phyloP scores from a whole-genome alignment of 345 rosid species.

The Stellera chamaejasme region DNA sequence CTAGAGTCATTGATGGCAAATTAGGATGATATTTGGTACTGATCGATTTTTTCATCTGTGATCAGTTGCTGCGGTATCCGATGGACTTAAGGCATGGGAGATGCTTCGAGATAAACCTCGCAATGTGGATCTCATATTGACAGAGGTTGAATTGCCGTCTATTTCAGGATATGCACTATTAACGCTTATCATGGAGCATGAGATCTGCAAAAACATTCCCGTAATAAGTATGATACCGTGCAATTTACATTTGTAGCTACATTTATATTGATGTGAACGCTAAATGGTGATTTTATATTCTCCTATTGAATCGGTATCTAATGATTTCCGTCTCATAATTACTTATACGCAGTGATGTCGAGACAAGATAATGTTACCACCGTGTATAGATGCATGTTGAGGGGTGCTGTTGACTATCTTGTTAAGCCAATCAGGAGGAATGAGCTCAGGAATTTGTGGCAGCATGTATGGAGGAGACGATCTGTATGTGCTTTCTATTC shows the following conservation, averaged over 20 bases:
- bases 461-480: slow-evolving; percentile 97
- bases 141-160: slow-evolving; percentile 88
- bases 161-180: slow-evolving; percentile 87
- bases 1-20: too few species aligned
- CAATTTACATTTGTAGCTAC: not conserved
- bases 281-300: not conserved
- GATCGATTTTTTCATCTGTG: slow-evolving; percentile 9
- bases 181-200: slow-evolving; percentile 82
- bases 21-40: slow-evolving; percentile 2
- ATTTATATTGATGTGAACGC: too few species aligned
- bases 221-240: slow-evolving; percentile 62
- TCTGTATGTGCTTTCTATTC: slow-evolving; percentile 36
- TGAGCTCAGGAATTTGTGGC: slow-evolving; percentile 92
- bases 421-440: slow-evolving; percentile 93
- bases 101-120: slow-evolving; percentile 55
- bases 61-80: slow-evolving; percentile 72
- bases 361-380: slow-evolving; percentile 69
- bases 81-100: slow-evolving; percentile 99
- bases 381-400: slow-evolving; percentile 89
- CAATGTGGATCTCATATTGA: slow-evolving; percentile 64
- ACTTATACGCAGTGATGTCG: slow-evolving; percentile 86
- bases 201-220: slow-evolving; percentile 81
- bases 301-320: not conserved
- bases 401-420: slow-evolving; percentile 92
- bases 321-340: slow-evolving; percentile 1